Percentiles rank a stretch among this genome's conserved stretches.
These are phyloP conservation scores for Serendipita vermifera DNA, from an alignment of 768 basidiomycete species.

Conservation along the genomic window DNA sequence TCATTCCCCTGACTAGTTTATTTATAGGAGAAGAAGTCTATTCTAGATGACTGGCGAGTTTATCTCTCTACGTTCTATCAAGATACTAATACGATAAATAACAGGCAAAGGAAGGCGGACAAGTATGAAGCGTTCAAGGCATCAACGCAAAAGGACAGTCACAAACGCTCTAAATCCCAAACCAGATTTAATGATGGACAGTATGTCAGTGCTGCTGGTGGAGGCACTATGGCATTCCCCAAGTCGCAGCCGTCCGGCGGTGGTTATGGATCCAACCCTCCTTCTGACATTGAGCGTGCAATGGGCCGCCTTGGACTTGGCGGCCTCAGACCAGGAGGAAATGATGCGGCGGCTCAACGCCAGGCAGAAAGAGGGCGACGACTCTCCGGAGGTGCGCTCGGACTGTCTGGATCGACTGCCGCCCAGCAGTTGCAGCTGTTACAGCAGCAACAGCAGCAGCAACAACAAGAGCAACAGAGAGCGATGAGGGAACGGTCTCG, in stretches of 20 bases:
- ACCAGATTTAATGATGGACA: background rate
- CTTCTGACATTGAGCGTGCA: background rate
- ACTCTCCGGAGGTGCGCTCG: constrained; percentile 2
- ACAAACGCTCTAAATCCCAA: constrained; percentile 6
- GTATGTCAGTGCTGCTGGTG: background rate
- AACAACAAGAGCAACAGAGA: background rate
- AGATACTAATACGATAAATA: too few relatives aligned
- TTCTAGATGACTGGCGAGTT: background rate
- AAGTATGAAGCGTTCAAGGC: background rate
- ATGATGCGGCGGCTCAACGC: background rate
- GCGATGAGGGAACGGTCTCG: background rate
- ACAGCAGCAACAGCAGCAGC: background rate
- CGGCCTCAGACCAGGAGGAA: background rate
- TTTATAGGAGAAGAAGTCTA: background rate
- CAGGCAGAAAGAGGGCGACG: background rate
- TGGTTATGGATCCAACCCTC: background rate
- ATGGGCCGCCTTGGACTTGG: background rate
- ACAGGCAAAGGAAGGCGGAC: constrained; percentile 2
- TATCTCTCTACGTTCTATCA: background rate
- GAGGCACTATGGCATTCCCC: background rate
- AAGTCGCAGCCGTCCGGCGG: too few relatives aligned
- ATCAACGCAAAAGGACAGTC: background rate
- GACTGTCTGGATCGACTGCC: background rate
- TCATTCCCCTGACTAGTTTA: background rate
- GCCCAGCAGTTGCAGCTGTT: background rate